Base-by-base conservation (phyloP, 306 rosid genomes). In the Chamaecrista fasciculata region DNA sequence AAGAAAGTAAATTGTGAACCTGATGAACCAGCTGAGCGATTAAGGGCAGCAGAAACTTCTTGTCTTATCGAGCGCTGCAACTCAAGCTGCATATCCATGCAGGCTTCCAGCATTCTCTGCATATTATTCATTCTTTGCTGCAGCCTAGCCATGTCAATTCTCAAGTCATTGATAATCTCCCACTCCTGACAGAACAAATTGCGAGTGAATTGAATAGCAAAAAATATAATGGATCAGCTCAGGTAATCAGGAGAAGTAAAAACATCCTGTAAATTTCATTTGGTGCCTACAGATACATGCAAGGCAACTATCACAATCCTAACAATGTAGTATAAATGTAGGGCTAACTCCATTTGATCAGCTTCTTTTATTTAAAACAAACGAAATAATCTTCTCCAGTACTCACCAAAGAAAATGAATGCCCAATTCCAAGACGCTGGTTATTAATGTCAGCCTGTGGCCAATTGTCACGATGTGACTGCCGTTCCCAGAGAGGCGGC, bases 21-120 rank as follows among this genome's bases (percentile, higher is more conserved):
- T 81, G 81, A 78, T 31, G 84, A 84, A 79, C 80, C 76, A 67
- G 86, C 36, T 48, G 99, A 76, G 62, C 95, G 89, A 70, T 95
- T 95, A 25, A 95, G 78, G 69, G 99, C 99, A 62, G 91, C 94
- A 69, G 99, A 91, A 59, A 95, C 99, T 81, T 95, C 99, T 77
- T 95, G 96, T 71, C 87, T 84, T 40, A 91, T 91, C 18, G 97
- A 91, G 80, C 95, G 97, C 71, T 95, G 99, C 87, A 95, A 68
- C 86, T 95, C 99, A 16, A 91, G 92, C 72, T 95, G 99, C 99
- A 95, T 95, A 80, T 95, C 99, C 99, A 95, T 91, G 75, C 99
- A 95, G 60, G 99, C 82, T 82, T 87, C 97, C 70, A 95, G 71
- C 96, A 91, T 95, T 66, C 91, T 87, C 73, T 91, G 97, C 83